Base-by-base conservation (phyloP, 495 filamentous ascomycete genomes). In the Evansstolkia leycettana region DNA sequence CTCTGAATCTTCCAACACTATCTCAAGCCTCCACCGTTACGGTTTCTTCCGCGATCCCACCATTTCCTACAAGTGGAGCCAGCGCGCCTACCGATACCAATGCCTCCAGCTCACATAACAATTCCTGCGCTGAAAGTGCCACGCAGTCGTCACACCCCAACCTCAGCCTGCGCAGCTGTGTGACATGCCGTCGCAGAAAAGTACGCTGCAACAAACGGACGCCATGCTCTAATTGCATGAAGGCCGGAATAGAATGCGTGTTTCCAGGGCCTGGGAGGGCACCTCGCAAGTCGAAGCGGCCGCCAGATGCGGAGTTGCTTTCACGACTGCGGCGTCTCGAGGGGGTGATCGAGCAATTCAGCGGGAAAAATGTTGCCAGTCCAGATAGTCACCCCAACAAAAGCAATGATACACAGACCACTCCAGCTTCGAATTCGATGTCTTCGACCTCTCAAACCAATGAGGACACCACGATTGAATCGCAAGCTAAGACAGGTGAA, bases 211-310 rank as follows among this genome's bases (percentile, higher is more conserved):
- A 95, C 62, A 93, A 93, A 55, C 64, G 73, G 28, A 61, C 68
- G 47, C 85, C 86, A 4, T 94, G 87, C 58, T 77, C 76, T 34
- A 92, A 94, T 48, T 94, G 87, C 55, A 69, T 70, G 32, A 78
- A 78, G 47, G 79, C 78, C 7, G 75, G 77, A 17, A 81, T 80
- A 38, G 76, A 85, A 50, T 94, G 87, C 55, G 60, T 87, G 17
- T 94, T 86, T 51, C 87, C 87, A 1, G 75, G 79, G 1, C 85
- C 84, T 0, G 84, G 83, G 11, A 67, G 87, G 35, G 85, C 87
- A 9, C 84, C 83, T 8, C 69, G 83, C 33, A 72, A 77, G 45
- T 65, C 76, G 33, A 69, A 80, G 44, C 64, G 68, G 39, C 73
- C 75, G 25, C 73, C 76, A 17, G 80, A 92, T 56, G 70, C 76